These are phyloP conservation scores for Phytopythium vexans DNA, from an alignment of 352 stramenopile genomes.

Conservation along the genomic window DNA sequence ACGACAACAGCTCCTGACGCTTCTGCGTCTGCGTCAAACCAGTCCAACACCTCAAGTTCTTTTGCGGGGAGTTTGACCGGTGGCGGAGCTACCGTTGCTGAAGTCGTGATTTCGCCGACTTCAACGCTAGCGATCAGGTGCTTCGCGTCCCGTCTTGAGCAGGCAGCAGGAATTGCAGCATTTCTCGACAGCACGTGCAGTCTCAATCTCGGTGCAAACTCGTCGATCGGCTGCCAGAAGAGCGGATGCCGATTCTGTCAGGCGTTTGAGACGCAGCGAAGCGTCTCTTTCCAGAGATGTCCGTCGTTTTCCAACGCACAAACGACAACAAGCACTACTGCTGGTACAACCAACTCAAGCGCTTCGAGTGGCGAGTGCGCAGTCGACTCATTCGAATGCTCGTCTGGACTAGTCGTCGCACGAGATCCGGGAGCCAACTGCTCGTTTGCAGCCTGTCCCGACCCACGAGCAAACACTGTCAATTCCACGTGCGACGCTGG, in stretches of 20 bases:
- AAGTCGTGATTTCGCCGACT: neutral
- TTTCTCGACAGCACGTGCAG: neutral
- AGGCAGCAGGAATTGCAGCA: conserved; percentile 1
- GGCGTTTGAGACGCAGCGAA: neutral
- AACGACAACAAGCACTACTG: neutral
- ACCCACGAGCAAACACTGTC: neutral
- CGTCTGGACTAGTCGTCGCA: neutral
- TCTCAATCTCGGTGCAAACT: neutral
- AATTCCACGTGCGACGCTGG: neutral
- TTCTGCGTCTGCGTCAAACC: too few relatives aligned
- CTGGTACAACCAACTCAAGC: neutral
- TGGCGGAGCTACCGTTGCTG: neutral
- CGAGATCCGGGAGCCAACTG: neutral
- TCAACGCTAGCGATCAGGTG: neutral
- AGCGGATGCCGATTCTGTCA: conserved; percentile 5
- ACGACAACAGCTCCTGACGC: neutral
- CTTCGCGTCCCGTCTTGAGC: conserved; percentile 1
- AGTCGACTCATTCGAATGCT: neutral
- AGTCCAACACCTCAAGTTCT: too few relatives aligned
- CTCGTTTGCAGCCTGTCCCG: conserved; percentile 1
- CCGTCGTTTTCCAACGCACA: neutral
- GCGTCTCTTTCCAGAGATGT: neutral
- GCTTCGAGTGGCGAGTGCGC: neutral
- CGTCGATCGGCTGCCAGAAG: neutral
- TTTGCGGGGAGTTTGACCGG: too few relatives aligned